These are phyloP conservation scores for Mycena crocata DNA, from an alignment of 768 basidiomycete species.

Conservation along the genomic window DNA sequence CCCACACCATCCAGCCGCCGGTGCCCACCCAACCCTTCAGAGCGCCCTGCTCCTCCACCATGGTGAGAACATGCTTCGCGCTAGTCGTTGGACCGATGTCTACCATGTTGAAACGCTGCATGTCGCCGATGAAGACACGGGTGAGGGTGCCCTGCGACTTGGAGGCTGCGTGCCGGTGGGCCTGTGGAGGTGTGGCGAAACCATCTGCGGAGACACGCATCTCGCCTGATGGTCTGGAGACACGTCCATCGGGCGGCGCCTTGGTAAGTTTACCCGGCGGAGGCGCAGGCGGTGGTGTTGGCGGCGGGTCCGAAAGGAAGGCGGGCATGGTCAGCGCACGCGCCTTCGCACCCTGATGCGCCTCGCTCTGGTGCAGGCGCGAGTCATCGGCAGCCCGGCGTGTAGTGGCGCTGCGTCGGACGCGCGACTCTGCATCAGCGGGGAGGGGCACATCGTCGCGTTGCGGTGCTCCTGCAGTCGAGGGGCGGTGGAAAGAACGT, in stretches of 20 bases:
- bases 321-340: constrained; percentile 22
- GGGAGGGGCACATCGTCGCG: constrained; percentile 39
- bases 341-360: background rate
- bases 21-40: constrained; percentile 67
- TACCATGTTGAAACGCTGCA: constrained; percentile 81
- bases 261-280: constrained; percentile 28
- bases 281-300: constrained; percentile 10
- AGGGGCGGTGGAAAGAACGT: constrained; percentile 72
- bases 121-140: constrained; percentile 80
- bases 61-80: constrained; percentile 78
- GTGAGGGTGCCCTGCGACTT: constrained; percentile 63
- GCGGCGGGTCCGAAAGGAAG: constrained; percentile 15
- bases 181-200: constrained; percentile 28
- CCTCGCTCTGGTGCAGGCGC: constrained; percentile 3
- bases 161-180: constrained; percentile 37
- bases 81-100: constrained; percentile 75
- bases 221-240: constrained; percentile 19
- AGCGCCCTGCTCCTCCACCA: constrained; percentile 74
- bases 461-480: constrained; percentile 49
- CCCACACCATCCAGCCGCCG: constrained; percentile 91
- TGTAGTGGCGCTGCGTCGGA: constrained; percentile 53
- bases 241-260: constrained; percentile 21
- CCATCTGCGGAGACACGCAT: constrained; percentile 13
- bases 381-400: constrained; percentile 29
- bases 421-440: constrained; percentile 17